Evolutionary conservation across 495 filamentous ascomycete genomes (phyloP).

Genomic region (Aspergillus biplanus): DNA sequence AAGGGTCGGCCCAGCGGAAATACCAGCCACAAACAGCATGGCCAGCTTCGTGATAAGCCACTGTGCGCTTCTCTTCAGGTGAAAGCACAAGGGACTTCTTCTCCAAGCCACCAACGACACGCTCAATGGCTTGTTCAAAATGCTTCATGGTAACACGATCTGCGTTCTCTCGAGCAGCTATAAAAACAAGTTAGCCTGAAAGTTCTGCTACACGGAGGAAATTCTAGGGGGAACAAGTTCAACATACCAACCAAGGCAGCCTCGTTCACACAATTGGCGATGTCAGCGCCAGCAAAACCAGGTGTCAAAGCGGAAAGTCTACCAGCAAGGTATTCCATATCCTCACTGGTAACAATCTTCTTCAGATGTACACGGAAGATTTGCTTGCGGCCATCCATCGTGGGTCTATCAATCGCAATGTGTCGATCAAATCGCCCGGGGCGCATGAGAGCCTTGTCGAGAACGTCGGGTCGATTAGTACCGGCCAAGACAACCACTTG

Average conservation of each 20-base stretch:
- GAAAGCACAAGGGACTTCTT: conserved; percentile 93
- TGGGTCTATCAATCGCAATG: conserved; percentile 89
- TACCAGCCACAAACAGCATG: conserved; percentile 99
- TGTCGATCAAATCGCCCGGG: conserved; percentile 96
- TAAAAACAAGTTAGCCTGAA: conserved; percentile 35
- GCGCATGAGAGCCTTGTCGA: conserved; percentile 94
- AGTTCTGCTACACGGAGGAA: neutral
- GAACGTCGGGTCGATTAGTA: conserved; percentile 91
- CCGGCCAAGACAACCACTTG: conserved; percentile 98
- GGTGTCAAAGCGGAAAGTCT: conserved; percentile 89
- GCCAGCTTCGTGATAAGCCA: conserved; percentile 97
- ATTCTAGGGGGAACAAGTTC: neutral
- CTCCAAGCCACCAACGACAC: conserved; percentile 93
- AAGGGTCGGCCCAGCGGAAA: conserved; percentile 92
- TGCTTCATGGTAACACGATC: conserved; percentile 79
- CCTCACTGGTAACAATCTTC: conserved; percentile 90
- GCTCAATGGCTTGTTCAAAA: conserved; percentile 97
- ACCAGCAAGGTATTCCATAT: conserved; percentile 83
- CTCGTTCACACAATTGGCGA: conserved; percentile 97
- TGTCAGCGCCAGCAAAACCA: conserved; percentile 95
- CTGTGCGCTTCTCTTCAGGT: conserved; percentile 89
- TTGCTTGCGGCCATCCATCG: conserved; percentile 94
- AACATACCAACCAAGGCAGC: conserved; percentile 91
- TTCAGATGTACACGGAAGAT: conserved; percentile 92
- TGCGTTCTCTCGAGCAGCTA: conserved; percentile 82